Percentiles rank a stretch among this genome's conserved stretches.
Conservation (phyloP, 2,329 filamentous ascomycete genomes). For the Triangularia verruculosa region DNA sequence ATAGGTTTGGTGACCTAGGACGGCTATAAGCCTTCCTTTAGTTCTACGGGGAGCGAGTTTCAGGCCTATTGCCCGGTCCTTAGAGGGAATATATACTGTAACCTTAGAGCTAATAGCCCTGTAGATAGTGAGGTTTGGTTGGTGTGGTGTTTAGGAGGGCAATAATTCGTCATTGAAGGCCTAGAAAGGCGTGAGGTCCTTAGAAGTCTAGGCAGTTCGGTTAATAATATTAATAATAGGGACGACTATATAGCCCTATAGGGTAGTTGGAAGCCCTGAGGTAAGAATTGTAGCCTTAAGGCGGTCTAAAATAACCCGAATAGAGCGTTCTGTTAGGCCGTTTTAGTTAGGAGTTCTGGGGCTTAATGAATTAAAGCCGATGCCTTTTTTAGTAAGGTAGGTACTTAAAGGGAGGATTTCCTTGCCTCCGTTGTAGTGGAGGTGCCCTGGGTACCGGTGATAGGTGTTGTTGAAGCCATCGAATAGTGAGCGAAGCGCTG, state of each 20-base stretch:
- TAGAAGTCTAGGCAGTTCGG: background rate
- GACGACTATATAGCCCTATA: background rate
- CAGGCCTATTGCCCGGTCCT: background rate
- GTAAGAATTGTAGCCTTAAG: background rate
- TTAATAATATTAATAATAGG: background rate
- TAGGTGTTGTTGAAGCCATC: no score
- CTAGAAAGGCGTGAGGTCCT: background rate
- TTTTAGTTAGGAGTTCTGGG: background rate
- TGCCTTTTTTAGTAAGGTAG: no score
- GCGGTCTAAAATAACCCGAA: background rate
- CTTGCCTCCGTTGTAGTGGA: no score
- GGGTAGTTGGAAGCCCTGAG: background rate
- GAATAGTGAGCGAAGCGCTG: no score
- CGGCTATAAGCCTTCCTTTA: background rate
- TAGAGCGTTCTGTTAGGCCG: background rate
- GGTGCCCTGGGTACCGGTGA: no score
- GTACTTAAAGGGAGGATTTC: no score
- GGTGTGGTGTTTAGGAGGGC: background rate
- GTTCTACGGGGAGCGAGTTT: background rate
- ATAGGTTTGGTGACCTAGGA: background rate
- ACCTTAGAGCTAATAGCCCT: background rate
- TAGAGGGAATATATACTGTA: background rate
- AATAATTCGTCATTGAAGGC: background rate
- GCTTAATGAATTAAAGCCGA: no score
- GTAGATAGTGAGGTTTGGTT: background rate